Evolutionary conservation across 148 eudicot genomes (phyloP).

Genomic region (Chenopodium formosanum): DNA sequence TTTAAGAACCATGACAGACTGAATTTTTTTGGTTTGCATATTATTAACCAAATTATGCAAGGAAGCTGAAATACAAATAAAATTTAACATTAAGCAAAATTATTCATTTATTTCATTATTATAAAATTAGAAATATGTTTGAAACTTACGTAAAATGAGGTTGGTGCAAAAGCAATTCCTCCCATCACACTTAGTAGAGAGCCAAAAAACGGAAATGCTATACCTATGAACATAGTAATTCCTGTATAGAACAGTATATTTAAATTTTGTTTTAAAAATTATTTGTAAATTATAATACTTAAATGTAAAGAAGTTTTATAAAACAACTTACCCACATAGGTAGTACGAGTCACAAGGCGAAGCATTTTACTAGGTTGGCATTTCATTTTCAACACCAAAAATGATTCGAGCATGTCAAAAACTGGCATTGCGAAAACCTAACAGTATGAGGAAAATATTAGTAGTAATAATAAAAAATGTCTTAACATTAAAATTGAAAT

Average conservation of each 20-base stretch:
- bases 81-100: neutral
- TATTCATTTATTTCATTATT: too few species aligned
- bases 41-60: constrained; percentile 46
- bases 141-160: constrained; percentile 44
- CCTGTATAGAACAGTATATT: constrained; percentile 16
- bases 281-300: too few species aligned
- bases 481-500: too few species aligned
- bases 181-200: constrained; percentile 50
- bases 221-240: constrained; percentile 44
- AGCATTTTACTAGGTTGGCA: constrained; percentile 37
- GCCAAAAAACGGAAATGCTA: constrained; percentile 58
- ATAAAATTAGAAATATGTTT: neutral
- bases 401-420: constrained; percentile 52
- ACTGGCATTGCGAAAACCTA: constrained; percentile 54
- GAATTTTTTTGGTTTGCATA: constrained; percentile 45
- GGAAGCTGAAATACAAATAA: constrained; percentile 31
- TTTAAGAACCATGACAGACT: constrained; percentile 43
- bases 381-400: constrained; percentile 30
- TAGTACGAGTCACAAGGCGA: constrained; percentile 34
- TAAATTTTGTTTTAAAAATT: too few species aligned
- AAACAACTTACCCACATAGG: constrained; percentile 41
- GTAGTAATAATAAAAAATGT: too few species aligned
- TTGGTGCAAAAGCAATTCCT: constrained; percentile 60
- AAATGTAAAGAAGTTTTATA: too few species aligned
- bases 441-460: too few species aligned